A percentile compares a stretch with the other conserved stretches of the same genome.
Conservation (phyloP, 2,329 filamentous ascomycete genomes). For the Venturia nashicola region DNA sequence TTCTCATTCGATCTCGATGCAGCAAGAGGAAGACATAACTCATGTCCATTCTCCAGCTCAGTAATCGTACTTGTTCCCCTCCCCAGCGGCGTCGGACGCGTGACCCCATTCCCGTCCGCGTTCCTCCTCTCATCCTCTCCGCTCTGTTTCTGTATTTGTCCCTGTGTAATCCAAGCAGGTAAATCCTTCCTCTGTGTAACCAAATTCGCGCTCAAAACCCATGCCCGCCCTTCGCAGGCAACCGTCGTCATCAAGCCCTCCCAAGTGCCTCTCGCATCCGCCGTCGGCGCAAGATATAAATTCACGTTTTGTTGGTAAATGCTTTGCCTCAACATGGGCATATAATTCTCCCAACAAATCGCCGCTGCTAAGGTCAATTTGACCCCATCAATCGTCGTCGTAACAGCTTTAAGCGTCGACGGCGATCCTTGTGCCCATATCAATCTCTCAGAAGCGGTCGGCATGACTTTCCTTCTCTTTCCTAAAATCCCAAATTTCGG, state of each 20-base stretch:
- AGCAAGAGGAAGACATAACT: conserved; percentile 33
- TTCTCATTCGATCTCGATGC: neutral
- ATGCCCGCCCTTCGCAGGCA: conserved; percentile 69
- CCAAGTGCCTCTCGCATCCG: conserved; percentile 77
- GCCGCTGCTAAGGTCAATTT: conserved; percentile 71
- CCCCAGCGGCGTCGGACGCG: conserved; percentile 11
- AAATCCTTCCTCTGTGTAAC: conserved; percentile 51
- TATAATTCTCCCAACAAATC: conserved; percentile 96
- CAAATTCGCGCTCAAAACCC: conserved; percentile 80
- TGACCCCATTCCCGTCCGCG: neutral
- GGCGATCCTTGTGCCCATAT: conserved; percentile 83
- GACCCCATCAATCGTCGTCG: conserved; percentile 66
- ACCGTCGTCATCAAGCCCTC: conserved; percentile 69
- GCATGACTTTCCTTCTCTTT: conserved; percentile 88
- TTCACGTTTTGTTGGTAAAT: conserved; percentile 88
- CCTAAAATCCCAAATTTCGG: conserved; percentile 60
- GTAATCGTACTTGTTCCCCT: conserved; percentile 33
- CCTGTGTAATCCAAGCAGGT: conserved; percentile 34
- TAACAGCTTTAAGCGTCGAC: conserved; percentile 65
- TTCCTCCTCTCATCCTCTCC: conserved; percentile 12
- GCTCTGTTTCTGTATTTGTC: neutral
- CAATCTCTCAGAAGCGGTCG: conserved; percentile 71
- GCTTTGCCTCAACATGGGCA: conserved; percentile 74
- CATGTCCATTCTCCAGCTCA: conserved; percentile 37
- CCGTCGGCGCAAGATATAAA: conserved; percentile 81